Base-by-base conservation (phyloP, 1,139 yeast species). In the Pichia sp. region DNA sequence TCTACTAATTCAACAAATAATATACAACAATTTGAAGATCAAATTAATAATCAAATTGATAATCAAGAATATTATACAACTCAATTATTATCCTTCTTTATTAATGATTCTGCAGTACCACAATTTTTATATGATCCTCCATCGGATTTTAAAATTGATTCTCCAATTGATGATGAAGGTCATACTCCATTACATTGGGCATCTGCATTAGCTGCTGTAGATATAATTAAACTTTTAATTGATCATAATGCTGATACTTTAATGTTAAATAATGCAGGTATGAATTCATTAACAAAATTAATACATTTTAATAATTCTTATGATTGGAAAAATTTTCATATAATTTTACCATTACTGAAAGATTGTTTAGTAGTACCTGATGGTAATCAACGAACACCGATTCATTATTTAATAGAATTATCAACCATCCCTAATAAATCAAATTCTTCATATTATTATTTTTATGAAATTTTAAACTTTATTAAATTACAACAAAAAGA, bases 111-210 rank as follows among this genome's bases (percentile, higher is more conserved):
- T 49, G 74, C 78, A n/a, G 75, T 90, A 42, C 96, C 97, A 1
- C 75, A 76, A 40, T 82, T 82, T 52, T 65, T 90, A 35, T 72
- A 78, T 43, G 74, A 79, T 51, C 90, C 95, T 2, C 96, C 96
- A 0, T 68, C 72, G 23, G 87, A 87, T 54, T 84, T 87, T 56
- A 82, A 87, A 56, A 80, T 89, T 51, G 87, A 90, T 64, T 90
- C 80, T 51, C 79, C 90, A 6, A 87, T 92, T 38, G 98, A 92
- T 59, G 95, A 87, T 54, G 97, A 92, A 63, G 97, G 97, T 0
- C 97, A 92, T 57, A 86, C 97, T 0, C 89, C 97, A 1, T 74
- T 92, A 53, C 97, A 92, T 62, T 92, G 98, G 98, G 96, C 97
- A 0, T 80, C 95, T 10, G 89, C 97, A 0, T 83, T 92, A 71